A percentile compares a stretch with the other conserved stretches of the same genome.
Conservation (phyloP, 495 filamentous ascomycete genomes). For the Wilcoxina mikolae region DNA sequence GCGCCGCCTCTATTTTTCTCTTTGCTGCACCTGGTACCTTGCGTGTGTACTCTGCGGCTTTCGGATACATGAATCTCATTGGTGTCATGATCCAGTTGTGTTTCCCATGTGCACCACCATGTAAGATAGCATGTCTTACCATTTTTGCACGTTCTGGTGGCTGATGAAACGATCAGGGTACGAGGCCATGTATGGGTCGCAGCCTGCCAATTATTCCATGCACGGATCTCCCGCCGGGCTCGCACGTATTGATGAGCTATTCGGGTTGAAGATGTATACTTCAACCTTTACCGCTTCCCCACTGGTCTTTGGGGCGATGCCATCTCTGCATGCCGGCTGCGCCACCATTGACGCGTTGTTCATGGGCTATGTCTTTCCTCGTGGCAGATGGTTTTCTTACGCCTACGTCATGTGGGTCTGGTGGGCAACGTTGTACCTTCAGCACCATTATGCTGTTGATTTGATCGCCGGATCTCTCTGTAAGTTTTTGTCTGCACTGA, state of each 20-base stretch:
- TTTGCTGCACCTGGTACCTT: slow-evolving; percentile 74
- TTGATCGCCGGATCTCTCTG: slow-evolving; percentile 66
- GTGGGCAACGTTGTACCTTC: slow-evolving; percentile 96
- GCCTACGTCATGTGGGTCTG: slow-evolving; percentile 80
- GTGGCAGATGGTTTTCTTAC: slow-evolving; percentile 57
- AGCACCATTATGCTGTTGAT: slow-evolving; percentile 91
- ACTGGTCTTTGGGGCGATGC: slow-evolving; percentile 87
- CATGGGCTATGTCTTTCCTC: slow-evolving; percentile 78
- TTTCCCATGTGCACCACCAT: slow-evolving; percentile 87
- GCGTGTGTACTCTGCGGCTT: slow-evolving; percentile 69
- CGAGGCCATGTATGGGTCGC: slow-evolving; percentile 74
- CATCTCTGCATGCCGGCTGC: slow-evolving; percentile 71
- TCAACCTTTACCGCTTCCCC: slow-evolving; percentile 77
- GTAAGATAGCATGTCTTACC: slow-evolving; percentile 25
- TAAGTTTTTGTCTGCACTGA: slow-evolving; percentile 27
- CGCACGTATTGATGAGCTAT: slow-evolving; percentile 70
- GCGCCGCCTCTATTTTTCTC: slow-evolving; percentile 62
- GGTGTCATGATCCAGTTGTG: slow-evolving; percentile 74
- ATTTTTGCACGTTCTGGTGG: background rate
- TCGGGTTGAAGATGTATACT: slow-evolving; percentile 84
- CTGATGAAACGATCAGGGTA: slow-evolving; percentile 39
- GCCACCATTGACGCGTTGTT: slow-evolving; percentile 84
- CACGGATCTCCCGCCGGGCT: slow-evolving; percentile 73
- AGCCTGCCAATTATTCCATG: slow-evolving; percentile 84
- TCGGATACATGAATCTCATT: slow-evolving; percentile 80